These are phyloP conservation scores for Limonium bicolor DNA, from an alignment of 148 eudicot species.

Conservation along the genomic window DNA sequence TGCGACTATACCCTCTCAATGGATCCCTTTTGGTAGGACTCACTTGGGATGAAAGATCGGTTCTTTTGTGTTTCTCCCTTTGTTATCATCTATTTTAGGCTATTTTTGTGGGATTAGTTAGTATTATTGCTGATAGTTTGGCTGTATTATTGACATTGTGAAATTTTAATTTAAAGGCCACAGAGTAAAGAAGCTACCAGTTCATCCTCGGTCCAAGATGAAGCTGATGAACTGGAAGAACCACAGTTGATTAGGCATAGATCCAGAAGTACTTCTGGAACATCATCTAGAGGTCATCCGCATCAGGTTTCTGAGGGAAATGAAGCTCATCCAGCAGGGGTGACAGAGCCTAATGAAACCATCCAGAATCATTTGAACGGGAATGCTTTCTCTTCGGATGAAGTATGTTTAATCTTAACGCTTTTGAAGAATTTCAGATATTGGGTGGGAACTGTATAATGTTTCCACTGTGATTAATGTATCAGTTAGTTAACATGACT, in stretches of 20 bases:
- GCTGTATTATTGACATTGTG: constrained; percentile 3
- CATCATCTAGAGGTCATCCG: constrained; percentile 23
- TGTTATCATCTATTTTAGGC: no score
- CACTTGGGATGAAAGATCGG: no score
- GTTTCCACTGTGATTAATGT: no score
- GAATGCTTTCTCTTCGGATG: constrained; percentile 43
- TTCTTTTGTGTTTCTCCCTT: no score
- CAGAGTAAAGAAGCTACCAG: constrained; percentile 44
- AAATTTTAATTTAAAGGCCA: constrained; percentile 15
- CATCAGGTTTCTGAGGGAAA: constrained; percentile 24
- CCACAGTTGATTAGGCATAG: constrained; percentile 67
- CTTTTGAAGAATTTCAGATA: neutral
- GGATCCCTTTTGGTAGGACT: no score
- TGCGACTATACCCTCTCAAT: no score
- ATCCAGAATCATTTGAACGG: constrained; percentile 18
- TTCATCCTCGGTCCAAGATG: constrained; percentile 44
- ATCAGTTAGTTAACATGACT: no score
- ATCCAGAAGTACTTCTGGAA: constrained; percentile 41
- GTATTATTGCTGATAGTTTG: neutral
- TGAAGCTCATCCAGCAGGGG: constrained; percentile 38
- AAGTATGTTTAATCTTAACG: constrained; percentile 23
- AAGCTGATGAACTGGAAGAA: constrained; percentile 70
- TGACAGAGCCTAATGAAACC: constrained; percentile 19
- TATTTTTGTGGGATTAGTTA: neutral
- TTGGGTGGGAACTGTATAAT: neutral